Evolutionary conservation across 257 asterid genomes (phyloP), one percentile per base, ranked within the genome.

Genomic region (Przewalskia tangutica): DNA sequence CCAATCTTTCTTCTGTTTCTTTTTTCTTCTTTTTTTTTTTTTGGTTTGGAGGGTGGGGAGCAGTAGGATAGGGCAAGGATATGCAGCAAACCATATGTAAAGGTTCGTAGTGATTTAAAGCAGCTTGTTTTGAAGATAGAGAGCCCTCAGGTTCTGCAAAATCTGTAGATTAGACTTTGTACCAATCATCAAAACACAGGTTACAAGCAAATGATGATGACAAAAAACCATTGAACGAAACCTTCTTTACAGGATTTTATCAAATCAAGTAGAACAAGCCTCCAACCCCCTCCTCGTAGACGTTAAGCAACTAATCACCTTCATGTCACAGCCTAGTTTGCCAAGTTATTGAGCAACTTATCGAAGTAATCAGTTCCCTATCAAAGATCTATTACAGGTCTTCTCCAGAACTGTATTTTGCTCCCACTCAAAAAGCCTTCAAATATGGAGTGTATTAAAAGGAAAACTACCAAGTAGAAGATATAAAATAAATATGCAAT

Each of bases 401-500:
- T 71, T 18, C 54, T 44, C 78, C 40, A 71, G 46, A 71, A 18
- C n/a, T 11, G 11, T 20, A 8, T 16, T 73, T 48, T 73, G 79
- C 79, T 48, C 42, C 44, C 44, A 48, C 13, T 8, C 44, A 23
- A 12, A 73, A 48, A 50, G 79, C 23, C 20, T 7, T 36, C 79
- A 13, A 12, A 23, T 14, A 7, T 6, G 48, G 46, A 75, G 64
- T 53, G 2, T 36, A 80, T 76, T 27, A 42, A 65, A 64, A 51
- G 44, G 44, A 46, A 81, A 27, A 83, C 8, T 32, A 81, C 20
- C 68, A 81, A 36, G 65, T 68, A 65, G 65, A 60, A 79, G 58
- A 84, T 48, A 79, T 6, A n/a, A 54, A 40, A 81, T 70, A 70
- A 83, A 70, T 68, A 56, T 67, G 68, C 60, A 81, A 77, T 67